Percentiles rank a stretch among this genome's conserved stretches.
These are phyloP conservation scores for Leccinum imitatum DNA, from an alignment of 768 basidiomycete species.

Conservation along the genomic window DNA sequence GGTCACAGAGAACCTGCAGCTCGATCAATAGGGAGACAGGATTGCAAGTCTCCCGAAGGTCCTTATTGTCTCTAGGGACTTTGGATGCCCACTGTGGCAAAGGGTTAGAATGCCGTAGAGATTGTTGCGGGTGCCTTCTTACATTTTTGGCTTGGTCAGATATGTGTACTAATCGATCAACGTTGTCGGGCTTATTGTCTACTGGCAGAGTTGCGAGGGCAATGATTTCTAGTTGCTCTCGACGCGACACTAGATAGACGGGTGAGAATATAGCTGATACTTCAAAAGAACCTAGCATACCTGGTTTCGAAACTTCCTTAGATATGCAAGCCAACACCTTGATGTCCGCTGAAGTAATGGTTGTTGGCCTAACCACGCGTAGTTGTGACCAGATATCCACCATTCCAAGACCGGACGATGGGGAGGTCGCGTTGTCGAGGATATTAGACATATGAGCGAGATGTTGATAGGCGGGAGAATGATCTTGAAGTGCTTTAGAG, in stretches of 20 bases:
- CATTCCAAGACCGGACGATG: conserved; percentile 72
- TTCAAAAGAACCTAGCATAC: conserved; percentile 9
- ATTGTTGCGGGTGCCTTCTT: conserved; percentile 1
- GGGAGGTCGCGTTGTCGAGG: conserved; percentile 51
- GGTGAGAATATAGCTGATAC: neutral
- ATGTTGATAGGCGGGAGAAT: conserved; percentile 34
- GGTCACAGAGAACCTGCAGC: conserved; percentile 21
- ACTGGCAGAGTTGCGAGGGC: conserved; percentile 25
- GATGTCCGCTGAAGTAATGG: conserved; percentile 21
- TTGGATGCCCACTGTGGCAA: conserved; percentile 18
- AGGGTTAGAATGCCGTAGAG: conserved; percentile 3
- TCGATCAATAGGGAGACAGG: conserved; percentile 28
- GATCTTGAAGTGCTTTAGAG: conserved; percentile 37
- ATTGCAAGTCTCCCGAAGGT: conserved; percentile 9
- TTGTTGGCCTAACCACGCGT: conserved; percentile 21
- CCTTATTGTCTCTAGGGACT: neutral
- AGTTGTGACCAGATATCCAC: conserved; percentile 67
- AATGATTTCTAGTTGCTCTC: conserved; percentile 24
- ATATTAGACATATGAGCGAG: conserved; percentile 34
- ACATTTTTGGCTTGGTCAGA: conserved; percentile 26
- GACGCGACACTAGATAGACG: conserved; percentile 19
- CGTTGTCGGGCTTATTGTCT: conserved; percentile 5
- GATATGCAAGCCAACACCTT: conserved; percentile 13
- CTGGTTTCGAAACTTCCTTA: conserved; percentile 2
- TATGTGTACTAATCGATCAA: conserved; percentile 13